A percentile compares a stretch with the other conserved stretches of the same genome.
Evolutionary conservation across 441 rosid genomes (phyloP).

Genomic region (Jatropha multifida): DNA sequence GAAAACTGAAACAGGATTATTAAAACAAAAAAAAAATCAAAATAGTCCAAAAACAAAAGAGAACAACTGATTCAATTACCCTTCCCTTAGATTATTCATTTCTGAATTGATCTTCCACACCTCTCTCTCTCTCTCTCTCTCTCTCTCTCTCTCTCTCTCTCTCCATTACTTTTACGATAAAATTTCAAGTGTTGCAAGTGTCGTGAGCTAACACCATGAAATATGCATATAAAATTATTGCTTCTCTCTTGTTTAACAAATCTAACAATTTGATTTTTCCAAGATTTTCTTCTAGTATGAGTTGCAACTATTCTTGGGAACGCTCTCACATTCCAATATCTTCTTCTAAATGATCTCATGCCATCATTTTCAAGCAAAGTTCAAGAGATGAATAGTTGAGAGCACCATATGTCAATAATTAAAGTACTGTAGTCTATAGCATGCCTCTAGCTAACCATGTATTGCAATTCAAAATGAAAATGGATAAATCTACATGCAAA

Average conservation of each 20-base stretch:
- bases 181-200: background rate
- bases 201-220: background rate
- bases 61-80: background rate
- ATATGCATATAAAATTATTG: too few species aligned
- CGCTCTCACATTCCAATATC: background rate
- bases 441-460: background rate
- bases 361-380: background rate
- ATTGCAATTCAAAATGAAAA: slow-evolving; percentile 6
- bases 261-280: background rate
- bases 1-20: background rate
- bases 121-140: background rate
- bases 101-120: background rate
- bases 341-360: background rate
- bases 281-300: background rate
- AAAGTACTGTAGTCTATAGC: background rate
- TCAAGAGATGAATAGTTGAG: background rate
- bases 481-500: background rate
- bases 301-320: background rate
- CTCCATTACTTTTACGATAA: background rate
- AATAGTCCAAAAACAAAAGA: background rate
- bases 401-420: background rate
- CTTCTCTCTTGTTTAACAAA: background rate
- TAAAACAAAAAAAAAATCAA: background rate
- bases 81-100: background rate
- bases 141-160: too few species aligned